Evolutionary conservation across 495 filamentous ascomycete genomes (phyloP).

Genomic region (Tuber calosporum): DNA sequence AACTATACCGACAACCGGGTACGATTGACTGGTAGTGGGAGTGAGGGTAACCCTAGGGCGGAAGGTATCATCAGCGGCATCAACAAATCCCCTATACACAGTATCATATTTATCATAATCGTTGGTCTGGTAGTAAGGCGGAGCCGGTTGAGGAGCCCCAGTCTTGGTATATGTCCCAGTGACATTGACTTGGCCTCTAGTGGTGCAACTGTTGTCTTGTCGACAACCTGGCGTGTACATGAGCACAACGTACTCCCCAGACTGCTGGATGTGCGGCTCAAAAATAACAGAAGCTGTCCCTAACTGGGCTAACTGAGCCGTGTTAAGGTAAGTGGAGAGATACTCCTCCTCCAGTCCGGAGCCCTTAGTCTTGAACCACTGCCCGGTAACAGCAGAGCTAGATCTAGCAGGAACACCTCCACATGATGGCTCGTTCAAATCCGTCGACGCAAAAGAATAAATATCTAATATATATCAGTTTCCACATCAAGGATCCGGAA

Average conservation of each 20-base stretch:
- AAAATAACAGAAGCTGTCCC: constrained; percentile 63
- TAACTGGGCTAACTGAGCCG: constrained; percentile 52
- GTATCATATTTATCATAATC: constrained; percentile 89
- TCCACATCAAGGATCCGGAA: background rate
- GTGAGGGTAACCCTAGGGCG: constrained; percentile 72
- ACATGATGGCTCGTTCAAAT: constrained; percentile 84
- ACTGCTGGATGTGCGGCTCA: constrained; percentile 74
- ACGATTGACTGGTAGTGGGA: constrained; percentile 57
- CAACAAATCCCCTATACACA: constrained; percentile 76
- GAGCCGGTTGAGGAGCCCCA: constrained; percentile 42
- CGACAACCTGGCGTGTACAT: constrained; percentile 86
- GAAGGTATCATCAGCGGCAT: constrained; percentile 66
- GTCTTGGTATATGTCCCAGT: constrained; percentile 52
- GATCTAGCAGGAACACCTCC: constrained; percentile 59
- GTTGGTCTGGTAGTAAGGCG: constrained; percentile 75
- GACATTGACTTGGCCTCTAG: constrained; percentile 70
- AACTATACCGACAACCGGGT: constrained; percentile 63
- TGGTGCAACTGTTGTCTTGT: constrained; percentile 66
- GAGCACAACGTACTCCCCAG: constrained; percentile 80
- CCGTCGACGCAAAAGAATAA: constrained; percentile 70
- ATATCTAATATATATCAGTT: constrained; percentile 53
- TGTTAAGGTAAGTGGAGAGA: constrained; percentile 58
- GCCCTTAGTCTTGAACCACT: constrained; percentile 52
- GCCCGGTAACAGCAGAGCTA: constrained; percentile 58
- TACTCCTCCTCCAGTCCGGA: constrained; percentile 66